Conservation (phyloP, 2,329 filamentous ascomycete species). For the Aspergillus pseudoglaucus region DNA sequence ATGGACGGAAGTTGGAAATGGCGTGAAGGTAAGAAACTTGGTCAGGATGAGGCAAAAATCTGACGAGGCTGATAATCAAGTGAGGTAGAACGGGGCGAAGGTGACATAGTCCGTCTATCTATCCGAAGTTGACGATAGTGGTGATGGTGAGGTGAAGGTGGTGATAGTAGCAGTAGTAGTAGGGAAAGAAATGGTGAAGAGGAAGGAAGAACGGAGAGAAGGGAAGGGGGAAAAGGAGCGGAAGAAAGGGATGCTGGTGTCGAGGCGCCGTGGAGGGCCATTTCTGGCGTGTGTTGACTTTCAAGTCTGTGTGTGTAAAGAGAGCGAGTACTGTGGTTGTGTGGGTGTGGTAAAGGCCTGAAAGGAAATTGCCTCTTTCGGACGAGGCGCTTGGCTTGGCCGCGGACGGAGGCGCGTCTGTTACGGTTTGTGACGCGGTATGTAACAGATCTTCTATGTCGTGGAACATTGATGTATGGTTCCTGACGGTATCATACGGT, state of each 20-base stretch:
- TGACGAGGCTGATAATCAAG: conserved; percentile 16
- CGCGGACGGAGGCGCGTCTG: too few relatives aligned
- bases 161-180: conserved; percentile 14
- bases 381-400: conserved; percentile 2
- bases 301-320: conserved; percentile 18
- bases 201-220: conserved; percentile 6
- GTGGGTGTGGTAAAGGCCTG: too few relatives aligned
- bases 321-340: too few relatives aligned
- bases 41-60: conserved; percentile 29
- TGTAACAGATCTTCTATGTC: too few relatives aligned
- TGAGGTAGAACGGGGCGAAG: conserved; percentile 16
- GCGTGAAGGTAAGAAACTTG: conserved; percentile 12
- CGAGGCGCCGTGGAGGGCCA: conserved; percentile 22
- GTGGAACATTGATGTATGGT: too few relatives aligned
- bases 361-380: conserved; percentile 3
- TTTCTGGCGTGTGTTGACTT: conserved; percentile 14
- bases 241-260: conserved; percentile 21
- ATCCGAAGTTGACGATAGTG: conserved; percentile 2
- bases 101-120: conserved; percentile 24
- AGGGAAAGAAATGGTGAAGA: conserved; percentile 11
- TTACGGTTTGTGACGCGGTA: too few relatives aligned
- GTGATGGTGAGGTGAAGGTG: conserved; percentile 11
- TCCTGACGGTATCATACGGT: too few relatives aligned
- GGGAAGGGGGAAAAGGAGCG: conserved; percentile 15
- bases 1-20: neutral